phyloP scores from a whole-genome alignment of 202 grass and related monocot genomes.

The Panicum virgatum region DNA sequence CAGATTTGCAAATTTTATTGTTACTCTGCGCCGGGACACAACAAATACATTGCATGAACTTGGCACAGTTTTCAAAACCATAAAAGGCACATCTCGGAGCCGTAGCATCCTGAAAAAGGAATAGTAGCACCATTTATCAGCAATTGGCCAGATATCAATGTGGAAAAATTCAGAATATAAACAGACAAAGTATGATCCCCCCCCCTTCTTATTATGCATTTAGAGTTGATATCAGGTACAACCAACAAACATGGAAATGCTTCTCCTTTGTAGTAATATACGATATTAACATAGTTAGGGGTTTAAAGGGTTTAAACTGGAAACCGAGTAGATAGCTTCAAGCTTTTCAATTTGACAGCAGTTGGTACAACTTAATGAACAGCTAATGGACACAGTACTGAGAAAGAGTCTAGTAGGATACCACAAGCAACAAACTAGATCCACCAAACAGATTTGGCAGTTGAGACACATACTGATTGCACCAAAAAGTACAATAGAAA shows the following conservation, averaged over 20 bases:
- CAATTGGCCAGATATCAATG: not conserved
- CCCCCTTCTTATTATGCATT: slow-evolving; percentile 16
- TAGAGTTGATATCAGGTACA: slow-evolving; percentile 25
- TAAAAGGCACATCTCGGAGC: slow-evolving; percentile 52
- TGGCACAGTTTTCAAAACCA: slow-evolving; percentile 55
- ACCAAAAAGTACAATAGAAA: not conserved
- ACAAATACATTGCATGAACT: slow-evolving; percentile 75
- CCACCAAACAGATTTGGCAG: slow-evolving; percentile 1
- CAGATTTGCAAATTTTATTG: slow-evolving; percentile 62
- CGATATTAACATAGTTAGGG: not conserved
- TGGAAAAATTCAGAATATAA: not conserved
- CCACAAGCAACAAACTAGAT: slow-evolving; percentile 9
- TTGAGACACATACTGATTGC: not conserved
- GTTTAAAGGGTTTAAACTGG: slow-evolving; percentile 12
- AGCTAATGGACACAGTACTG: not conserved
- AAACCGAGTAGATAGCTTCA: not conserved
- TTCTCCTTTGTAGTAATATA: not conserved
- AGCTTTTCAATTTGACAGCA: slow-evolving; percentile 10
- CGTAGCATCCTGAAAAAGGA: slow-evolving; percentile 69
- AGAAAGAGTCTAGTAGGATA: not conserved
- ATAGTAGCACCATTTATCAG: slow-evolving; percentile 32
- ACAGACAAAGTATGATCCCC: not conserved
- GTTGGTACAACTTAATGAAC: slow-evolving; percentile 5
- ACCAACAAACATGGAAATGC: not conserved
- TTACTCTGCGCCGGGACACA: slow-evolving; percentile 57